These are phyloP conservation scores for Silene noctiflora DNA, from an alignment of 179 eudicot genomes.

Conservation along the genomic window DNA sequence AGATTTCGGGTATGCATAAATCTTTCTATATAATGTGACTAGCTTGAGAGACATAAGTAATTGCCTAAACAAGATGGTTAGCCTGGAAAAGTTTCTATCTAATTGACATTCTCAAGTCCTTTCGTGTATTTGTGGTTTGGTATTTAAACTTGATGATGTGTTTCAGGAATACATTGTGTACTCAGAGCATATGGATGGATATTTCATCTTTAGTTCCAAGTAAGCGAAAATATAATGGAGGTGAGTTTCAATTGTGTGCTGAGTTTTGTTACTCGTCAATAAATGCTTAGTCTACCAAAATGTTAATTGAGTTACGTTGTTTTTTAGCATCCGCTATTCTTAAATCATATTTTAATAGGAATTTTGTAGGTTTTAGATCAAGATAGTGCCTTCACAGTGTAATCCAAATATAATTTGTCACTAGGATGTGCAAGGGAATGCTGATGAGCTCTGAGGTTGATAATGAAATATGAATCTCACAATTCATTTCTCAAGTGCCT, in stretches of 20 bases:
- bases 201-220: constrained; percentile 34
- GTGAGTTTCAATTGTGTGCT: constrained; percentile 21
- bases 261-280: not conserved
- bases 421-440: too few species aligned
- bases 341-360: not conserved
- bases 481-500: too few species aligned
- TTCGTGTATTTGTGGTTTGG: not conserved
- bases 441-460: too few species aligned
- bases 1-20: too few species aligned
- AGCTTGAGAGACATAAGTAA: not conserved
- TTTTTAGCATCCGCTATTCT: not conserved
- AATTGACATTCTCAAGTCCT: not conserved
- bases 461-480: too few species aligned
- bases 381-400: too few species aligned
- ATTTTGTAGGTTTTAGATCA: not conserved
- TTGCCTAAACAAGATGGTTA: not conserved
- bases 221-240: constrained; percentile 23
- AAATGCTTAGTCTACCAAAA: not conserved
- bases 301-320: not conserved
- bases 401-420: too few species aligned
- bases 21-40: not conserved
- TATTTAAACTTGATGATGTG: not conserved
- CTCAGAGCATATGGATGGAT: constrained; percentile 31
- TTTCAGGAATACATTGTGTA: constrained; percentile 24
- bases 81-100: not conserved